Conservation (phyloP, 2,329 filamentous ascomycete species). For the Beauveria pseudobassiana region DNA sequence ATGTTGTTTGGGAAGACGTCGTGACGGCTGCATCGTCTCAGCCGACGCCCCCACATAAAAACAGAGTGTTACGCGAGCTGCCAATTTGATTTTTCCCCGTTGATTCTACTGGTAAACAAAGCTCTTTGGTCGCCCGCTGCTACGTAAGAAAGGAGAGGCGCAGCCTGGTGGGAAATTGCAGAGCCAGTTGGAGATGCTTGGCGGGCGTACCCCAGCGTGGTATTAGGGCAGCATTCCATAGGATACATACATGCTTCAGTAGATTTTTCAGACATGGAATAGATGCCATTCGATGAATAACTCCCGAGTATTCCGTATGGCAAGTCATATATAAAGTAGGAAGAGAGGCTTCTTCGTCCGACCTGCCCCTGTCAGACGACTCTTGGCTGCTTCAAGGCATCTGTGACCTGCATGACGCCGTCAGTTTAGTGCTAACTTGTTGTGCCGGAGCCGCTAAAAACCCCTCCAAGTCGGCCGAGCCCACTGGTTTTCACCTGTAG, state of each 20-base stretch:
- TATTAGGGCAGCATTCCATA: background rate
- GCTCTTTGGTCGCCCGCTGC: background rate
- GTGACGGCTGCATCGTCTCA: background rate
- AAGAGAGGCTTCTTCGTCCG: no score
- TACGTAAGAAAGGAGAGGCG: slow-evolving; percentile 1
- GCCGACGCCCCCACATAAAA: background rate
- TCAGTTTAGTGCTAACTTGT: background rate
- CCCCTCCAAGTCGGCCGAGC: background rate
- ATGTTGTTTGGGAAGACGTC: background rate
- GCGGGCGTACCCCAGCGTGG: background rate
- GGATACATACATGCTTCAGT: no score
- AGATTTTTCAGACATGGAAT: background rate
- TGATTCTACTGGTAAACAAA: background rate
- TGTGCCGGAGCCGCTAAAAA: background rate
- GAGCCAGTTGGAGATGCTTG: slow-evolving; percentile 1
- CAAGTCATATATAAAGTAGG: no score
- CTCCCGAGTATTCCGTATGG: no score
- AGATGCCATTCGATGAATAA: background rate
- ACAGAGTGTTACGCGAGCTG: no score
- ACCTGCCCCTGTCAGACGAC: background rate
- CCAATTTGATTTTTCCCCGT: background rate
- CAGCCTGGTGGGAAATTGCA: slow-evolving; percentile 3
- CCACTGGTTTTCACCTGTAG: background rate
- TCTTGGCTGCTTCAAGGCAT: background rate
- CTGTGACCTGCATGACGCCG: slow-evolving; percentile 1